These are phyloP conservation scores for Suillus occidentalis DNA, from an alignment of 768 basidiomycete genomes.

Conservation along the genomic window DNA sequence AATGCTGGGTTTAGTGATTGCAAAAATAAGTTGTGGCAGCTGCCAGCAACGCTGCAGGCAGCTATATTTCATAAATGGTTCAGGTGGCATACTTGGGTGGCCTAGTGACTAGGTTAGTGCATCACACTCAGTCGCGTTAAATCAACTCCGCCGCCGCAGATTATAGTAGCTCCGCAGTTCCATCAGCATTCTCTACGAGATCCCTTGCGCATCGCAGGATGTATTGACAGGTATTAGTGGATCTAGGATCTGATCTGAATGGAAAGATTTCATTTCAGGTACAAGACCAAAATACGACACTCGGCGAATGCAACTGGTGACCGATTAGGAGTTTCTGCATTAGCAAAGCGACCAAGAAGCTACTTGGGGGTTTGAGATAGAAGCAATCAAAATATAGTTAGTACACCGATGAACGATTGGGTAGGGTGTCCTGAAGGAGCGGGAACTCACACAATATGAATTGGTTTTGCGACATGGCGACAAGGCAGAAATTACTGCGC, in stretches of 20 bases:
- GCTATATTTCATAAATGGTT: neutral
- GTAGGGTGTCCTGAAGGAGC: neutral
- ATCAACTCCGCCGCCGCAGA: neutral
- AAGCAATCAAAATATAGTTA: neutral
- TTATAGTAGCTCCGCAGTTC: neutral
- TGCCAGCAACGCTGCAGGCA: neutral
- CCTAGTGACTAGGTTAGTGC: neutral
- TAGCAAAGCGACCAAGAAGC: neutral
- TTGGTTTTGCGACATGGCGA: neutral
- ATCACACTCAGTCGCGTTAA: neutral
- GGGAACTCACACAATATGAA: neutral
- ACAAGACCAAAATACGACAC: neutral
- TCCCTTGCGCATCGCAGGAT: neutral
- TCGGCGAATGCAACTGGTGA: neutral
- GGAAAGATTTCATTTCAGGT: neutral
- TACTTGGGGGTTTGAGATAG: neutral
- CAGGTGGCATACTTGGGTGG: neutral
- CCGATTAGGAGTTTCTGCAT: neutral
- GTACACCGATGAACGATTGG: neutral
- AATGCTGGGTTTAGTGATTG: neutral
- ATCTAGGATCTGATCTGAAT: neutral
- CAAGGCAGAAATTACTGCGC: neutral
- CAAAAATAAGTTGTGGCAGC: neutral
- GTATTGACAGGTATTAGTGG: neutral
- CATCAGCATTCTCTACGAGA: neutral